Base-by-base conservation (phyloP, 106 monocot genomes). In the Platanthera guangdongensis region DNA sequence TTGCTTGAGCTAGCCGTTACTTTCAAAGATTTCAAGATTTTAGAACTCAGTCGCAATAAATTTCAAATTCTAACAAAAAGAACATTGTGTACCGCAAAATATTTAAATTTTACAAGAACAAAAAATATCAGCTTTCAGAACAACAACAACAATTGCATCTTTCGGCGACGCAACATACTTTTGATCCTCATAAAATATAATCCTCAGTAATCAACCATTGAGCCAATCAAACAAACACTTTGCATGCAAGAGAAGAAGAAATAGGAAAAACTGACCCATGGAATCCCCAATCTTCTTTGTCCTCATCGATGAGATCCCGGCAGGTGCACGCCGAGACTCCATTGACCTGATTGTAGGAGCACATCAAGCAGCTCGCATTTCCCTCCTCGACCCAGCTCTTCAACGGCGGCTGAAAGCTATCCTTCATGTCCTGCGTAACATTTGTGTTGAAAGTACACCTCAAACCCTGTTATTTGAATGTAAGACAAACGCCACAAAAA, bases 341-440 rank as follows among this genome's bases (percentile, higher is more conserved):
- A 75, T 95, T 95, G 22, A 92, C 85, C 14, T 85, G 79, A 72
- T 92, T 95, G 74, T 95, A 95, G 11, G 92, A 90, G 72, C 92
- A 95, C 95, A 95, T 92, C 15, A 92, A 77, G 16, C 95, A 88
- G 47, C 90, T 95, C 6, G 92, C 92, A 19, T 79, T 79, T 11
- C 88, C 95, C 14, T 92, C 83, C 74, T 77, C 77, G 9, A 95
- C 84, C 50, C 92, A 95, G 48, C 88, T 90, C 76, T 69, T 83
- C 78, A 95, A 95, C 9, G 95, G 90, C 68, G 95, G 95, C 81
- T 95, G 89, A 65, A 83, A 91, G 6, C 89, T 95, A 57, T 95
- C 94, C 50, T 62, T 84, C 82, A 95, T 12, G 77, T 95, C 95
- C 80, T 92, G 92, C 2, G 86, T 65, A 21, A 95, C 95, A 91